Conservation (phyloP, 257 asterid genomes). For the Solanum paucissectum region DNA sequence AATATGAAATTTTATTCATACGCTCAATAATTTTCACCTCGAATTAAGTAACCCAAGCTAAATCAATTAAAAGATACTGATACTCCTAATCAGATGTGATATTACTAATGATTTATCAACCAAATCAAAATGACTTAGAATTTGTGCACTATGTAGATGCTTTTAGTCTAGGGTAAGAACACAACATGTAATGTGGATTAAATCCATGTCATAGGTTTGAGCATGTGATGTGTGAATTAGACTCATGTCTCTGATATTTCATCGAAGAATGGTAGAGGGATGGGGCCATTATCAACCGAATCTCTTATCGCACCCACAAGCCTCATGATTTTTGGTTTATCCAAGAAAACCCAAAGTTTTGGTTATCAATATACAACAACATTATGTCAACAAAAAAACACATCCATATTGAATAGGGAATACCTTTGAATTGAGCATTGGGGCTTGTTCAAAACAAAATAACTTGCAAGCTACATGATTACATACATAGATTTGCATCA, state of each 20-base stretch:
- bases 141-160: too few relatives aligned
- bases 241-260: neutral
- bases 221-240: neutral
- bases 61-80: too few relatives aligned
- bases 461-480: neutral
- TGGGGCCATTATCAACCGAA: neutral
- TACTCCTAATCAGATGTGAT: neutral
- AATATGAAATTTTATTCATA: neutral
- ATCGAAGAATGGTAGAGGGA: too few relatives aligned
- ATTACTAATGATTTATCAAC: neutral
- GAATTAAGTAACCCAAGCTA: neutral
- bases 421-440: neutral
- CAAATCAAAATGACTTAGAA: neutral
- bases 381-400: neutral
- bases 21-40: too few relatives aligned
- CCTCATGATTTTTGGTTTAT: neutral
- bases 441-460: neutral
- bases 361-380: neutral
- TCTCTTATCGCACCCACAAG: neutral
- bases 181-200: too few relatives aligned
- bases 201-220: neutral
- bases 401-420: neutral
- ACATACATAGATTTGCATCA: conserved; percentile 6
- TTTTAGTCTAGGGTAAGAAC: too few relatives aligned
- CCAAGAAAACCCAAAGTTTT: neutral